Evolutionary conservation across 805 yeast species (phyloP).

Genomic region (Candida endomychidarum): DNA sequence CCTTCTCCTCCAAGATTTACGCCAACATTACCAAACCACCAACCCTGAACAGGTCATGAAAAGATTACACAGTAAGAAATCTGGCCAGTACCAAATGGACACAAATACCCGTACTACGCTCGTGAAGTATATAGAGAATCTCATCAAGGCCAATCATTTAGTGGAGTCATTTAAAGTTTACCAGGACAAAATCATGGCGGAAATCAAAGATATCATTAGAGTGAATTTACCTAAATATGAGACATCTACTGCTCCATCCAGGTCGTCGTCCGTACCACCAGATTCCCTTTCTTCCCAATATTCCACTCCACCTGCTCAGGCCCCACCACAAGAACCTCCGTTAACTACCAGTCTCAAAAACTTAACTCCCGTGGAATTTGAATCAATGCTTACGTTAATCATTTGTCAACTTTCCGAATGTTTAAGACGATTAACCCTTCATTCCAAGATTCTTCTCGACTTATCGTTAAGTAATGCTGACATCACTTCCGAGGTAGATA

Average conservation of each 20-base stretch:
- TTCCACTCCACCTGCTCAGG: no score
- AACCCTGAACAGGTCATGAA: constrained; percentile 49
- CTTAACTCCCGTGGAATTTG: constrained; percentile 74
- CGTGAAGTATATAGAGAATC: constrained; percentile 49
- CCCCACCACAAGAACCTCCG: no score
- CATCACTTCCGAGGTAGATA: constrained; percentile 28
- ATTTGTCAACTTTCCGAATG: constrained; percentile 69
- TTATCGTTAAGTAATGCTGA: constrained; percentile 47
- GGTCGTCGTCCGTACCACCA: constrained; percentile 30
- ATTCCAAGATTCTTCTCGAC: constrained; percentile 77
- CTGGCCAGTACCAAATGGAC: constrained; percentile 35
- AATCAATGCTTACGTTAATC: constrained; percentile 60
- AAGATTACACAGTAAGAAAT: constrained; percentile 40
- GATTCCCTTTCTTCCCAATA: constrained; percentile 18
- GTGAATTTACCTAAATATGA: constrained; percentile 52
- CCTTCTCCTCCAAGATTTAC: constrained; percentile 59
- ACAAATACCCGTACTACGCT: constrained; percentile 44
- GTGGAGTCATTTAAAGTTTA: constrained; percentile 61
- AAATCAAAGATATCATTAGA: constrained; percentile 72
- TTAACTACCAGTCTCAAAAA: constrained; percentile 52
- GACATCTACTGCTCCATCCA: constrained; percentile 25
- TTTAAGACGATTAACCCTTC: constrained; percentile 68
- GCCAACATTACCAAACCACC: constrained; percentile 53
- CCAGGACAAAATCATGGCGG: constrained; percentile 66
- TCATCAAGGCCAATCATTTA: constrained; percentile 62